Percentiles rank a stretch among this genome's conserved stretches.
Conservation (phyloP, 2,329 filamentous ascomycete genomes). For the Incumbomyces delicatus region DNA sequence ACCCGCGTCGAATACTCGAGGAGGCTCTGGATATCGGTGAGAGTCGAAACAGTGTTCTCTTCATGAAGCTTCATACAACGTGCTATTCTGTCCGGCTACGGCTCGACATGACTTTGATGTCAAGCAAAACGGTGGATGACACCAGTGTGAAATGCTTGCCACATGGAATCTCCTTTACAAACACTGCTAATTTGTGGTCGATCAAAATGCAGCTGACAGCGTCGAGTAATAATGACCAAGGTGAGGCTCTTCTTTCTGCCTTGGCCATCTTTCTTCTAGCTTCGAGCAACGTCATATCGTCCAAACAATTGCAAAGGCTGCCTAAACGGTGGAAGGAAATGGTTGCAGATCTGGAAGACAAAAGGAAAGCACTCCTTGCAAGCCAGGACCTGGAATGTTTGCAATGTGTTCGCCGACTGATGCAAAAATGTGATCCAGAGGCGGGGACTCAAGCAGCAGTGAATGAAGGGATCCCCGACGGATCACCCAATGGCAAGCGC, state of each 20-base stretch:
- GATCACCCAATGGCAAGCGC: not conserved
- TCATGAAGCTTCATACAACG: slow-evolving; percentile 60
- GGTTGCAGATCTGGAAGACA: slow-evolving; percentile 66
- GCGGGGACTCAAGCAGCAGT: slow-evolving; percentile 34
- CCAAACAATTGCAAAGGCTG: slow-evolving; percentile 70
- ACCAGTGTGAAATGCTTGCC: slow-evolving; percentile 32
- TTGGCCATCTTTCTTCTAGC: slow-evolving; percentile 74
- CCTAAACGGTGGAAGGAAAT: slow-evolving; percentile 75
- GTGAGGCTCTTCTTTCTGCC: slow-evolving; percentile 77
- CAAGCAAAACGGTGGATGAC: slow-evolving; percentile 48
- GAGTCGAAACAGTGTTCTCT: slow-evolving; percentile 55
- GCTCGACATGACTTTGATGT: slow-evolving; percentile 69
- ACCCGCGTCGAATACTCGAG: slow-evolving; percentile 66
- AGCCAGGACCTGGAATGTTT: slow-evolving; percentile 59
- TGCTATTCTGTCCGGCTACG: slow-evolving; percentile 67
- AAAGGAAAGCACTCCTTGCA: slow-evolving; percentile 61
- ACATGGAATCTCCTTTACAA: slow-evolving; percentile 32
- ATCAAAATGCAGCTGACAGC: slow-evolving; percentile 68
- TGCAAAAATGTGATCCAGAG: slow-evolving; percentile 47
- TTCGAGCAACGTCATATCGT: slow-evolving; percentile 66
- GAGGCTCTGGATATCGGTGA: slow-evolving; percentile 78
- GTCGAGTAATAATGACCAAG: slow-evolving; percentile 66
- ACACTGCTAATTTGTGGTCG: slow-evolving; percentile 40
- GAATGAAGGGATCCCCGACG: not conserved
- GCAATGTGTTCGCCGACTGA: slow-evolving; percentile 47